phyloP scores from a whole-genome alignment of 2,329 filamentous ascomycete species.

The Aspergillus novoparasiticus region DNA sequence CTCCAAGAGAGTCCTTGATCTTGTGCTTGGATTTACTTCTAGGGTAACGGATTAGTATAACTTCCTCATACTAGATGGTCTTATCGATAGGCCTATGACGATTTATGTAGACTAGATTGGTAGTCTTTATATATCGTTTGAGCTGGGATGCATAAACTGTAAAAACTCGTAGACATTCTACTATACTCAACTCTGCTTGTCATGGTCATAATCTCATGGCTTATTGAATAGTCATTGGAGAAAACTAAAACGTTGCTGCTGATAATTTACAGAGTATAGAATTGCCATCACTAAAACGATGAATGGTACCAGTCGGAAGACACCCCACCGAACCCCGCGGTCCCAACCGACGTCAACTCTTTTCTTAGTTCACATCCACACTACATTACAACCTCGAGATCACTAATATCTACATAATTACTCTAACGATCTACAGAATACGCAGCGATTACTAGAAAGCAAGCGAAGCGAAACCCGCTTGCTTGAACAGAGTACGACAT shows the following conservation, averaged over 20 bases:
- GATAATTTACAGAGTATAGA: no score
- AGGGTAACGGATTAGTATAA: neutral
- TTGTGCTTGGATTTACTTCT: neutral
- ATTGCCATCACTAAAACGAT: neutral
- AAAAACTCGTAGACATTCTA: neutral
- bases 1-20: neutral
- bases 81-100: neutral
- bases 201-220: neutral
- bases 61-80: neutral
- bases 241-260: neutral
- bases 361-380: neutral
- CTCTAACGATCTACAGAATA: no score
- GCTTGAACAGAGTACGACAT: neutral
- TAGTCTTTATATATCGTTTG: neutral
- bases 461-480: neutral
- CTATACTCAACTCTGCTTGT: neutral
- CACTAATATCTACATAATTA: neutral
- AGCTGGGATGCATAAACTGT: neutral
- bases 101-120: neutral
- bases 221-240: neutral
- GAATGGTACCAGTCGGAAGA: neutral
- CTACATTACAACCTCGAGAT: neutral
- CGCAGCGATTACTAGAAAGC: neutral
- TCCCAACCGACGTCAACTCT: constrained; percentile 1
- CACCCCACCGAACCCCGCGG: constrained; percentile 2